Evolutionary conservation across 805 yeast species (phyloP), one percentile per base, ranked within the genome.

Genomic region (Candida golubevii): DNA sequence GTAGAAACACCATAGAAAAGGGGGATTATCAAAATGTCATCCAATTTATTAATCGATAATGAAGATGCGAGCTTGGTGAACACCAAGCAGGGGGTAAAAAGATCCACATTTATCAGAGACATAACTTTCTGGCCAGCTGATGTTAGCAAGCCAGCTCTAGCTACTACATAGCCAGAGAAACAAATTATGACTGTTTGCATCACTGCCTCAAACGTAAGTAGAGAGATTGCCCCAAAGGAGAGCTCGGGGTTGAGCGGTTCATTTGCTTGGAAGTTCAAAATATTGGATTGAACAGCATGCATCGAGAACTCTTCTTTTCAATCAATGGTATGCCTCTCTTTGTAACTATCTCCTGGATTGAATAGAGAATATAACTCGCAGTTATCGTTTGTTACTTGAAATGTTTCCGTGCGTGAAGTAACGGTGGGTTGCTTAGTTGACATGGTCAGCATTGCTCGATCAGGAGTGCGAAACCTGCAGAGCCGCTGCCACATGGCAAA

Each of bases 61-160:
- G 80, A 74, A 7, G 80, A 72, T 14, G 82, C 83, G 43, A 79
- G 71, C 62, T 93, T 93, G 52, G 88, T 77, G 65, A 91, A 93
- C 55, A 91, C 89, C 72, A 91, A 79, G 55, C 96, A 90, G 7
- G 99, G 98, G 15, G 98, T 93, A 71, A 93, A 91, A 41, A 91
- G 69, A 65, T 88, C 91, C 32, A 93, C 97, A 59, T 91, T 91
- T 42, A 91, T 72, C 45, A 75, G 69, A 5, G 93, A 82, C 15
- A 91, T 75, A 35, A 78, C 74, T 60, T 86, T 88, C 56, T 89
- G 96, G n/a, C 85, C 88, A 35, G 73, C 67, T 45, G 85, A 77
- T 42, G 78, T 79, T 36, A 93, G 73, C 34, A 87, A 65, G 1
- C 91, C 89, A 9, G 79, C 60, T 50, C 78, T 76, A 8, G 97